These are phyloP conservation scores for Naganishia albida DNA, from an alignment of 1,284 basidiomycete species.

Conservation along the genomic window DNA sequence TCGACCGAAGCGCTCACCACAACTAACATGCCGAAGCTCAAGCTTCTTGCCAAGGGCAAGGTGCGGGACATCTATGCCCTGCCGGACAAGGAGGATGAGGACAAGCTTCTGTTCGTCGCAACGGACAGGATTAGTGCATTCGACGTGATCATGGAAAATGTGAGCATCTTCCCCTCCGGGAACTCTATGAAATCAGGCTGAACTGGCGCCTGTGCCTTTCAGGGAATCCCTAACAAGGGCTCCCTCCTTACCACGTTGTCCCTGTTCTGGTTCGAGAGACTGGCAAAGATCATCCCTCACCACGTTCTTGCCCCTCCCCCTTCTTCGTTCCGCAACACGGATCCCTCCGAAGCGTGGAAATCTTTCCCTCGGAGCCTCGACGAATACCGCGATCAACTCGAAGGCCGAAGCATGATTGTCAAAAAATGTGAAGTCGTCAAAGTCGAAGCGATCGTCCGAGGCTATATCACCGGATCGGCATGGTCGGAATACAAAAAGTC, in stretches of 20 bases:
- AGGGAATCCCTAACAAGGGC: conserved; percentile 95
- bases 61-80: conserved; percentile 85
- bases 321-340: conserved; percentile 60
- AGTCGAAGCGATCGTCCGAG: conserved; percentile 95
- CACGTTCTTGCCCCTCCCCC: conserved; percentile 72
- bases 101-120: conserved; percentile 84
- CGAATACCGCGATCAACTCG: conserved; percentile 64
- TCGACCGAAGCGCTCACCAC: conserved; percentile 37
- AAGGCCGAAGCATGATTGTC: conserved; percentile 88
- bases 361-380: conserved; percentile 66
- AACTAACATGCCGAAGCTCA: conserved; percentile 57
- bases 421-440: conserved; percentile 85
- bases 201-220: conserved; percentile 19
- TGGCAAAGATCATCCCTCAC: conserved; percentile 75
- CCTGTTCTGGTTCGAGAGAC: conserved; percentile 90
- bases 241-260: conserved; percentile 86
- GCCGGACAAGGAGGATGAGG: conserved; percentile 60
- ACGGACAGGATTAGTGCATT: conserved; percentile 96
- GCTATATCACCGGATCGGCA: conserved; percentile 93
- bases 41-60: conserved; percentile 80
- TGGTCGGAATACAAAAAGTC: conserved; percentile 91
- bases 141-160: conserved; percentile 90
- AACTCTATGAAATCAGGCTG: no score
- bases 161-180: no score
- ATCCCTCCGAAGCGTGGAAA: conserved; percentile 51